Evolutionary conservation across 805 yeast genomes (phyloP).

Genomic region (Teunomyces stri): DNA sequence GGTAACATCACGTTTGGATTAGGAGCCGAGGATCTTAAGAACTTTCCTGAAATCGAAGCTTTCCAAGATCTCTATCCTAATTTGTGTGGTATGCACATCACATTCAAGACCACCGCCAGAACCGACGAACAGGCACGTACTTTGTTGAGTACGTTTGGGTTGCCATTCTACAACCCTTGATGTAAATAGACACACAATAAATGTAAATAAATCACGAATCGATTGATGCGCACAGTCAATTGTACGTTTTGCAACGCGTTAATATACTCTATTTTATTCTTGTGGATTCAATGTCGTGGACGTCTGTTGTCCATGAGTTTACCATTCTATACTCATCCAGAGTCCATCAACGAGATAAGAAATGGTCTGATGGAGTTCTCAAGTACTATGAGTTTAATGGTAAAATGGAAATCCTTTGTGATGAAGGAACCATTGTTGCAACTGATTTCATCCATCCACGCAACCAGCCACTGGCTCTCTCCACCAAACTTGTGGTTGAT

Average conservation of each 20-base stretch:
- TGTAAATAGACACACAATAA: slow-evolving; percentile 3
- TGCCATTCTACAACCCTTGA: slow-evolving; percentile 56
- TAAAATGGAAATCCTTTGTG: slow-evolving; percentile 43
- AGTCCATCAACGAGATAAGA: slow-evolving; percentile 44
- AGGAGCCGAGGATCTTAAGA: slow-evolving; percentile 68
- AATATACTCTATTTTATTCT: background rate
- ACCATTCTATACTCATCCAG: slow-evolving; percentile 46
- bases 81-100: slow-evolving; percentile 81
- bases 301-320: slow-evolving; percentile 46
- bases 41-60: slow-evolving; percentile 91
- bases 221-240: too few relatives aligned
- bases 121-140: slow-evolving; percentile 88
- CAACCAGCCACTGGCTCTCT: slow-evolving; percentile 15
- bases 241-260: background rate
- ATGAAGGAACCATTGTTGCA: slow-evolving; percentile 30
- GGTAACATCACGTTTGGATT: slow-evolving; percentile 89
- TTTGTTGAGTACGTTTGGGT: slow-evolving; percentile 73
- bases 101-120: slow-evolving; percentile 84
- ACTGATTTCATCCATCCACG: slow-evolving; percentile 30
- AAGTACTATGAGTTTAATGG: slow-evolving; percentile 47
- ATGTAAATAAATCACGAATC: background rate
- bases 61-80: slow-evolving; percentile 88
- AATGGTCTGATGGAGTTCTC: slow-evolving; percentile 52
- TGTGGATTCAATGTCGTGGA: background rate
- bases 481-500: slow-evolving; percentile 12